Conservation (phyloP, 257 asterid species). For the Buddleja alternifolia region DNA sequence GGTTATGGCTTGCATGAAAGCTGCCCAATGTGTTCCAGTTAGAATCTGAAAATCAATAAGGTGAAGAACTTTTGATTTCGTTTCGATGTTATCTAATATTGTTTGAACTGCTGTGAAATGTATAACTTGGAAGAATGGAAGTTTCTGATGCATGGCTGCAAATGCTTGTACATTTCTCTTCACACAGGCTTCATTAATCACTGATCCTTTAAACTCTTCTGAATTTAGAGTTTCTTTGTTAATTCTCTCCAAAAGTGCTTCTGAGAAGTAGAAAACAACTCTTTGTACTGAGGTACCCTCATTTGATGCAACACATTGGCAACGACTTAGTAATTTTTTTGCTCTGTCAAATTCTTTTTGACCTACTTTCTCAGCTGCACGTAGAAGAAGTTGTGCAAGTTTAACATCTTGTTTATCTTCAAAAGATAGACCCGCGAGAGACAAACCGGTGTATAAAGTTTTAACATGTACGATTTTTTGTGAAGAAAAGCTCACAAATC, state of each 20-base stretch:
- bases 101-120: slow-evolving; percentile 41
- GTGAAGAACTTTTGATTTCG: slow-evolving; percentile 36
- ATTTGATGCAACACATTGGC: slow-evolving; percentile 32
- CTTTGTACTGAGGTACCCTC: slow-evolving; percentile 46
- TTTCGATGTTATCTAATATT: slow-evolving; percentile 32
- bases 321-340: slow-evolving; percentile 28
- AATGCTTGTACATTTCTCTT: slow-evolving; percentile 3
- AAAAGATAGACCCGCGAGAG: slow-evolving; percentile 35
- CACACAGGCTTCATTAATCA: neutral
- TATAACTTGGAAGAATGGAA: slow-evolving; percentile 38
- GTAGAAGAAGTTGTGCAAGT: slow-evolving; percentile 47
- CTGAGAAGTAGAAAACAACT: slow-evolving; percentile 41
- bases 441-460: slow-evolving; percentile 32
- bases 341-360: slow-evolving; percentile 41
- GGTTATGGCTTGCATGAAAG: slow-evolving; percentile 43
- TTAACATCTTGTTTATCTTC: slow-evolving; percentile 48
- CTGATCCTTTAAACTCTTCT: neutral
- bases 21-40: slow-evolving; percentile 42
- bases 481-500: slow-evolving; percentile 42
- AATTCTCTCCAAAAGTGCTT: slow-evolving; percentile 45
- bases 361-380: slow-evolving; percentile 50
- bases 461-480: slow-evolving; percentile 29
- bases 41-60: slow-evolving; percentile 36
- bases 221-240: slow-evolving; percentile 31
- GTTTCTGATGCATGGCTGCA: slow-evolving; percentile 26